Evolutionary conservation across 129 eudicot genomes (phyloP).

Genomic region (Flaveria ramosissima): DNA sequence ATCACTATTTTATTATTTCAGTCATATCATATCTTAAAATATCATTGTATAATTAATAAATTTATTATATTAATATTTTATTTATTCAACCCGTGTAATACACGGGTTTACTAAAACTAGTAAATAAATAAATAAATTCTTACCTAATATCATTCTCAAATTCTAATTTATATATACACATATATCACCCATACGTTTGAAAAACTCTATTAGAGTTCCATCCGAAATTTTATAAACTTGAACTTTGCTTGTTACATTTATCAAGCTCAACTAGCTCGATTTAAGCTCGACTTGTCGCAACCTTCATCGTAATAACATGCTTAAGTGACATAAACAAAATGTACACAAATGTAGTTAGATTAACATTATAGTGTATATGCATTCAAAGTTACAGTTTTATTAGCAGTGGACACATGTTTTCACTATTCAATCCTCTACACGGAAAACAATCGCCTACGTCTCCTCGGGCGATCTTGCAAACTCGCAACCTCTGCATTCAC

Average conservation of each 20-base stretch:
- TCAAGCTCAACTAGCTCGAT: neutral
- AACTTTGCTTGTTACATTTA: neutral
- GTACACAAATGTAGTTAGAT: conserved; percentile 15
- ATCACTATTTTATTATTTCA: too few relatives aligned
- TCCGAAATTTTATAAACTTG: neutral
- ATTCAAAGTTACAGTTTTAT: conserved; percentile 23
- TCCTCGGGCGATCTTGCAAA: conserved; percentile 31
- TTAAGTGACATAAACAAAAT: neutral
- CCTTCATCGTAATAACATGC: neutral
- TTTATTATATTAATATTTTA: too few relatives aligned
- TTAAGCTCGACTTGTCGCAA: neutral
- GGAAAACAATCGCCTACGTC: conserved; percentile 44
- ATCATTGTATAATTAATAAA: too few relatives aligned
- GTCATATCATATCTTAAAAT: too few relatives aligned
- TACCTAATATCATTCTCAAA: too few relatives aligned
- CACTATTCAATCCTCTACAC: conserved; percentile 30
- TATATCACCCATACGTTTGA: too few relatives aligned
- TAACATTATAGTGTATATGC: conserved; percentile 21
- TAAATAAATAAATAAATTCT: too few relatives aligned
- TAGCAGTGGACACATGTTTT: conserved; percentile 28
- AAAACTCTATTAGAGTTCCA: too few relatives aligned
- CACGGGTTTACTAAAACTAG: too few relatives aligned
- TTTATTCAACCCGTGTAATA: too few relatives aligned
- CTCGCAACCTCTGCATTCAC: conserved; percentile 46
- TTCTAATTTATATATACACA: too few relatives aligned